phyloP scores from a whole-genome alignment of 805 yeast species.

The Saturnispora ahearnii region DNA sequence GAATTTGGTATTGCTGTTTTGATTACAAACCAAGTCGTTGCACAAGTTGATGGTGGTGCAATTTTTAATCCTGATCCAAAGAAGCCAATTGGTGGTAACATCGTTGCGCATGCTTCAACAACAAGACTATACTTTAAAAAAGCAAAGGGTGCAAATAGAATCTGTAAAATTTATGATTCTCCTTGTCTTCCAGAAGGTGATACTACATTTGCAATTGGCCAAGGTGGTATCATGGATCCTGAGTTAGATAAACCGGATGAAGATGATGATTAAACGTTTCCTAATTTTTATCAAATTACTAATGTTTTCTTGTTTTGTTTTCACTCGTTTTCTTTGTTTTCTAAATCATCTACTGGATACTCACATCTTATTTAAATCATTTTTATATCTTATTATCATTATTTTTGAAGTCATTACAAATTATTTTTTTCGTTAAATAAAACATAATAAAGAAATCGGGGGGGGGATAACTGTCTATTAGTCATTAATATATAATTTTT shows the following conservation, averaged over 20 bases:
- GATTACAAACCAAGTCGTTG: conserved; percentile 93
- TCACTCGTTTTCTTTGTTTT: background rate
- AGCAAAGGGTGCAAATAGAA: conserved; percentile 86
- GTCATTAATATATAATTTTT: background rate
- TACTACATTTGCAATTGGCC: conserved; percentile 90
- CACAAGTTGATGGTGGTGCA: conserved; percentile 90
- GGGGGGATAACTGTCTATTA: background rate
- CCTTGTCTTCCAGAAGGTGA: conserved; percentile 96
- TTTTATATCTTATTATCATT: background rate
- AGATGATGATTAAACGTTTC: conserved; percentile 42
- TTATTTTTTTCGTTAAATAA: no score
- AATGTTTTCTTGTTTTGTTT: background rate
- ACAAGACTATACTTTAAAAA: conserved; percentile 85
- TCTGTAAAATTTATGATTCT: conserved; percentile 90
- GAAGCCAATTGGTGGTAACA: conserved; percentile 97
- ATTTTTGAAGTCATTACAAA: no score
- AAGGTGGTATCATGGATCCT: conserved; percentile 96
- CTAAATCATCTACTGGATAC: conserved; percentile 15
- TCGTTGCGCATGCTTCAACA: conserved; percentile 93
- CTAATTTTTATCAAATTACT: background rate
- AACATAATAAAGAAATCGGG: no score
- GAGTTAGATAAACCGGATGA: conserved; percentile 31
- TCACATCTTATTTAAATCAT: conserved; percentile 1
- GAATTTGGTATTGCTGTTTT: conserved; percentile 97
- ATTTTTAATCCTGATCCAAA: conserved; percentile 92